Base-by-base conservation (phyloP, 495 filamentous ascomycete genomes). In the Cercophora scortea region DNA sequence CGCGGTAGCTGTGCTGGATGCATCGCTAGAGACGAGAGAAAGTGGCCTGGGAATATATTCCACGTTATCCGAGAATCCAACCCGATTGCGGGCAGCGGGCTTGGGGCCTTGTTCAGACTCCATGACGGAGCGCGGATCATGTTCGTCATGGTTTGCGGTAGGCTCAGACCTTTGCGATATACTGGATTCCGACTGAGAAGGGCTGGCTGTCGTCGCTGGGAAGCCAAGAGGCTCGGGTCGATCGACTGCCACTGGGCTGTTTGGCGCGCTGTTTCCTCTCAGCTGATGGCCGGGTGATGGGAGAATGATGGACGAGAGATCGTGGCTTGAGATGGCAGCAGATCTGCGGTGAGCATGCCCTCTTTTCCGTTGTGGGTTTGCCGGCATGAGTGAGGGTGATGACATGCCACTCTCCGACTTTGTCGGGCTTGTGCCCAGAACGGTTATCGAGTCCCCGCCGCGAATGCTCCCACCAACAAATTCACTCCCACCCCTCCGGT, bases 301-400 rank as follows among this genome's bases (percentile, higher is more conserved):
- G 19, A 89, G 70, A 43, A 95, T 87, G 16, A 82, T 77, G 7
- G 82, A 83, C 7, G 65, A 58, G 4, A 94, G 66, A 69, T 96
- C 90, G 53, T 90, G 83, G 54, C 78, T 85, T n/a, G 89, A 93
- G 10, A 95, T 83, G 1, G 90, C 90, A 35, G 81, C 84, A n/a
- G 89, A 94, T 52, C 90, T 81, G 47, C 89, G 81, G 71, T 95
- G 90, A 11, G 84, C 84, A 69, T 96, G 90, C 16, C 87, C 82
- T 59, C 87, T 79, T 51, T 79, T 73, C 32, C 74, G 72, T 32
- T 65, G 53, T 9, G 77, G 68, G n/a, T 69, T 72, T 36, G 77
- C 71, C 33, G 76, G 64, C 54, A 76, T 64, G 25, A 80, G 56
- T 34, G 70, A 69, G 46, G 71, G 65, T 47, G 81, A 71, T 6